Evolutionary conservation across 2,329 filamentous ascomycete species (phyloP), one percentile per base, ranked within the genome.

Genomic region (Sporothrix luriei): DNA sequence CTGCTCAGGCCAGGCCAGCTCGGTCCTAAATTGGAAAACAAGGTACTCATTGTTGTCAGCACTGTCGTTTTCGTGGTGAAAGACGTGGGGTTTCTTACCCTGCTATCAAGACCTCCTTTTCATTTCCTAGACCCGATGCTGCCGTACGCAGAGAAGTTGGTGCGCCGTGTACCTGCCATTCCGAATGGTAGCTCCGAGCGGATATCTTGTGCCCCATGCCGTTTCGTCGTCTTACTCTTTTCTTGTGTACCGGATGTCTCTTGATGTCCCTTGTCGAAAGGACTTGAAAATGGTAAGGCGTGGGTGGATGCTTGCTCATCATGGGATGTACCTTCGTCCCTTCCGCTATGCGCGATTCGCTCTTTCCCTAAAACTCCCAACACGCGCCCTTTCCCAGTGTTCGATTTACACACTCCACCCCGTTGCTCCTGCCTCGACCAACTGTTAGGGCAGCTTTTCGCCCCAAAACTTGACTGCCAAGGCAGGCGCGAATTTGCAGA

Each of bases 351-450:
- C 38, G n/a, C 16, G 38, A 46, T 62, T 62, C 57, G 38, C 57
- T 46, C 57, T 21, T 62, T 46, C 57, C 29, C 38, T 43, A n/a
- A 13, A n/a, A n/a, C 57, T 10, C 57, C 57, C 38, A 62, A 54
- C n/a, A 46, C 38, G 26, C 13, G 57, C n/a, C 9, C 6, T 46
- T 46, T 46, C 54, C 19, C 14, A 5, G 13, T 38, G 29, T 19
- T 40, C 21, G 6, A 33, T 33, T 33, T 33, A 19, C 11, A 46
- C 57, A 40, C 57, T 26, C 38, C 38, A 7, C 40, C 54, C 57
- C 38, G 14, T 46, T 26, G 38, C 57, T 62, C 57, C 38, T 62
- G 38, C 57, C 38, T 19, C 40, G 6, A 38, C 11, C 13, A 40
- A 26, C 48, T 4, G 3, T 19, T 46, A 19, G n/a, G 38, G 33